A percentile compares a stretch with the other conserved stretches of the same genome.
Evolutionary conservation across 208 protist genomes (phyloP).

Genomic region (Trypanosoma melophagium): DNA sequence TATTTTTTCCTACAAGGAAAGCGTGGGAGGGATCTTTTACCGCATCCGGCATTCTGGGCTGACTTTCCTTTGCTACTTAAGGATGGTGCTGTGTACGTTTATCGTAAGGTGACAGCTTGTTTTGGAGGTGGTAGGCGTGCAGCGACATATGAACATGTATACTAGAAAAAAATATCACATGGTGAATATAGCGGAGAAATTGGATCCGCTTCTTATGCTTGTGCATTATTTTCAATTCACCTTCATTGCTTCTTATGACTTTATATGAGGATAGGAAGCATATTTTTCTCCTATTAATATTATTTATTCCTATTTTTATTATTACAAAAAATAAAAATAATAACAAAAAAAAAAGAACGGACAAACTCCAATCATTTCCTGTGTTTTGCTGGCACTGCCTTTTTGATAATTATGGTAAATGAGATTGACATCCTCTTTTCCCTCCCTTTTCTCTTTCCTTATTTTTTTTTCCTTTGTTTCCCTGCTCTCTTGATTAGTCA

Average conservation of each 20-base stretch:
- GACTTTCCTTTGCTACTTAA: constrained; percentile 29
- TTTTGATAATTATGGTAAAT: no score
- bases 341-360: no score
- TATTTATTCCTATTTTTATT: no score
- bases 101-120: constrained; percentile 11
- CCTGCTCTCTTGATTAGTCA: background rate
- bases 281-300: no score
- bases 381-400: no score
- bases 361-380: no score
- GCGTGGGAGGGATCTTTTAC: constrained; percentile 28
- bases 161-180: background rate
- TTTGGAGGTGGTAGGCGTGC: constrained; percentile 6
- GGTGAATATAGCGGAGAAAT: background rate
- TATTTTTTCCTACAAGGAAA: constrained; percentile 19
- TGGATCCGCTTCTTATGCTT: no score
- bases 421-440: no score
- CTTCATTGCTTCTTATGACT: no score
- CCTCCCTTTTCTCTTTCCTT: background rate
- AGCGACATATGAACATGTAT: constrained; percentile 8
- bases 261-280: no score
- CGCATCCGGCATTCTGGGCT: constrained; percentile 32
- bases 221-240: no score
- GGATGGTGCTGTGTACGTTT: constrained; percentile 28
- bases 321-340: no score
- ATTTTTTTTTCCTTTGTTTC: background rate